Conservation (phyloP, 192 early-diverging fungal genomes). For the Spizellomyces punctatus region DNA sequence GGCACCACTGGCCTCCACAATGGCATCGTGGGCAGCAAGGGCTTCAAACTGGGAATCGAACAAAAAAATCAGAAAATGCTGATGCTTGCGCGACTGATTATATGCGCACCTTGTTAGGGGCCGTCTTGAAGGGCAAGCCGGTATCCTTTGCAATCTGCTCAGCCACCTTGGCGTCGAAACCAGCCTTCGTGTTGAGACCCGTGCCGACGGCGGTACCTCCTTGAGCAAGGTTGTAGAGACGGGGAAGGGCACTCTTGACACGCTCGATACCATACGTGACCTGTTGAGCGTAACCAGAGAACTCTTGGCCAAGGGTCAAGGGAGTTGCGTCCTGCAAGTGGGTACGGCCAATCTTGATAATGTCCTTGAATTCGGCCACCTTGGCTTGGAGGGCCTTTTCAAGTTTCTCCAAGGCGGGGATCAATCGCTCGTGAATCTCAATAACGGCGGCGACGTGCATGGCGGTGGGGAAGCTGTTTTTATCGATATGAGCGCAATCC, state of each 20-base stretch:
- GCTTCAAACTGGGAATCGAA: conserved; percentile 81
- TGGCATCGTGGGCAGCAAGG: conserved; percentile 96
- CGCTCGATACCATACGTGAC: conserved; percentile 87
- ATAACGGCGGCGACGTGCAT: conserved; percentile 97
- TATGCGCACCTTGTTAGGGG: conserved; percentile 85
- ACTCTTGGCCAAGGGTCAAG: conserved; percentile 97
- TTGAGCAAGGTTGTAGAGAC: conserved; percentile 91
- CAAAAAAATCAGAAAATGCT: neutral
- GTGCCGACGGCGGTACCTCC: conserved; percentile 98
- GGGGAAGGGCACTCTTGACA: conserved; percentile 78
- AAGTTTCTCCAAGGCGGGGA: conserved; percentile 83
- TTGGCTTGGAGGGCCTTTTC: conserved; percentile 83
- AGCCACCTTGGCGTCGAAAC: conserved; percentile 91
- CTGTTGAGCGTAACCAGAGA: conserved; percentile 91
- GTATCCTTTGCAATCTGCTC: conserved; percentile 86
- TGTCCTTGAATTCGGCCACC: conserved; percentile 71
- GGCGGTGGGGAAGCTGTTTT: conserved; percentile 83
- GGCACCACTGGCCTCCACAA: conserved; percentile 94
- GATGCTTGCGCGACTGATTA: neutral
- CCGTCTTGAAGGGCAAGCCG: conserved; percentile 88
- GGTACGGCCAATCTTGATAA: conserved; percentile 99
- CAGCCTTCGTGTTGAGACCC: conserved; percentile 92
- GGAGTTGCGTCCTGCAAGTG: conserved; percentile 99
- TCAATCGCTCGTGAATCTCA: conserved; percentile 72
- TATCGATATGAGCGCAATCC: neutral